Percentiles rank a stretch among this genome's conserved stretches.
Conservation (phyloP, 495 filamentous ascomycete species). For the Haplographium delicatum region DNA sequence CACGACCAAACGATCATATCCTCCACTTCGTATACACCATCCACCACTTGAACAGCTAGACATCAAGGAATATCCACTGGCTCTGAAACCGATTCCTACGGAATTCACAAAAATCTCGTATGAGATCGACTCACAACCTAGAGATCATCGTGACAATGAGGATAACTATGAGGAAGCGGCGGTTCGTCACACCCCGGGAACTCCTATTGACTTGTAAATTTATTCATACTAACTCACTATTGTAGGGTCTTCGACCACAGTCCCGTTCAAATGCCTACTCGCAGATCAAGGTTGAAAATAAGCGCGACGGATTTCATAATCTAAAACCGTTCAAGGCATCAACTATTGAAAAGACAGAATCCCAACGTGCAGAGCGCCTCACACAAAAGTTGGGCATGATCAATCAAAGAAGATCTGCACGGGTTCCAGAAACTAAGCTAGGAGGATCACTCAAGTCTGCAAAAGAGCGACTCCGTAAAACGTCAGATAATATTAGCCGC, state of each 20-base stretch:
- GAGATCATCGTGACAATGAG: neutral
- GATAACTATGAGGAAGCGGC: neutral
- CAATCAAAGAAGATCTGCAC: constrained; percentile 10
- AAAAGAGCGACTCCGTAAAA: neutral
- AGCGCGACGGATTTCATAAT: neutral
- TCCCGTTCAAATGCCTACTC: neutral
- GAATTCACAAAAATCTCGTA: constrained; percentile 70
- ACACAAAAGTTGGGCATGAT: constrained; percentile 3
- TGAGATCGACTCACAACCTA: constrained; percentile 49
- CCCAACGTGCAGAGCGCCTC: constrained; percentile 2
- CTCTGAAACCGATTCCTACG: constrained; percentile 70
- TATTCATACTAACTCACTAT: too few relatives aligned
- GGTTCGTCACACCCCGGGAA: neutral
- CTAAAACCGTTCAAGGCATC: neutral
- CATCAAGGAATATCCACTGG: constrained; percentile 84
- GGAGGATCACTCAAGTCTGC: neutral
- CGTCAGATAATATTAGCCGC: neutral
- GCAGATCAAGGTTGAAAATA: neutral
- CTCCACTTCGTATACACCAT: constrained; percentile 75
- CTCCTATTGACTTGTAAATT: too few relatives aligned
- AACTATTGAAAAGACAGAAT: neutral
- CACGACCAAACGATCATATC: constrained; percentile 84
- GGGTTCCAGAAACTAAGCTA: neutral
- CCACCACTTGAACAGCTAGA: constrained; percentile 70
- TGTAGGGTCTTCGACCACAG: neutral